Evolutionary conservation across 306 rosid species (phyloP), one percentile per base, ranked within the genome.

Genomic region (Prunus davidiana): DNA sequence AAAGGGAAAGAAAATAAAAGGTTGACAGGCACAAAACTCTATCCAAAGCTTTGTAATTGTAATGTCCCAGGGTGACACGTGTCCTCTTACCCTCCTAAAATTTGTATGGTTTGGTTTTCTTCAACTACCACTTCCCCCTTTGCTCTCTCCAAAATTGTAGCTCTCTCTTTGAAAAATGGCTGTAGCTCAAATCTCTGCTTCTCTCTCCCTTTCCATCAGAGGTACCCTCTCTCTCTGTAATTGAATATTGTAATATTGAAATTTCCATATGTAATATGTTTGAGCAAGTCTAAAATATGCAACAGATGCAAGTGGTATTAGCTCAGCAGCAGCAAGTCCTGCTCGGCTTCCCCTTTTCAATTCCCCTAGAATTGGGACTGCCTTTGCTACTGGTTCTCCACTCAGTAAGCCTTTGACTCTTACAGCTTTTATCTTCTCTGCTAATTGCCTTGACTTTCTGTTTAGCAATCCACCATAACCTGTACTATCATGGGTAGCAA

Each of bases 331-430:
- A 34, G 28, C 81, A 79, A 47, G 83, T 14, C 80, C 82, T 76
- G 73, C 81, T 73, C 81, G 79, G 75, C 78, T 82, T 84, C 69
- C 82, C 15, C 76, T 49, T n/a, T 64, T 79, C 18, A 82, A 27
- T 60, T 76, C 78, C 27, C 43, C 67, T 67, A 67, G 76, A 32
- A 20, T 75, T 64, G 85, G 87, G 43, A 47, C 94, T 2, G 49
- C 89, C 70, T 94, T 90, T 38, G 56, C 78, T 65, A 75, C 95
- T 67, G 97, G 98, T 62, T 87, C 89, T 51, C 90, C 94, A 9
- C 90, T 91, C 3, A 62, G 98, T 90, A 89, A 75, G 84, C 62
- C 4, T 62, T 67, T 57, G 18, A 9, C 46, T 57, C 51, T 51
- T 38, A 38, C 43, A 49, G 25, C 51, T 55, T 41, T 25, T 51